These are phyloP conservation scores for Haplographium delicatum DNA, from an alignment of 495 filamentous ascomycete species.

Conservation along the genomic window DNA sequence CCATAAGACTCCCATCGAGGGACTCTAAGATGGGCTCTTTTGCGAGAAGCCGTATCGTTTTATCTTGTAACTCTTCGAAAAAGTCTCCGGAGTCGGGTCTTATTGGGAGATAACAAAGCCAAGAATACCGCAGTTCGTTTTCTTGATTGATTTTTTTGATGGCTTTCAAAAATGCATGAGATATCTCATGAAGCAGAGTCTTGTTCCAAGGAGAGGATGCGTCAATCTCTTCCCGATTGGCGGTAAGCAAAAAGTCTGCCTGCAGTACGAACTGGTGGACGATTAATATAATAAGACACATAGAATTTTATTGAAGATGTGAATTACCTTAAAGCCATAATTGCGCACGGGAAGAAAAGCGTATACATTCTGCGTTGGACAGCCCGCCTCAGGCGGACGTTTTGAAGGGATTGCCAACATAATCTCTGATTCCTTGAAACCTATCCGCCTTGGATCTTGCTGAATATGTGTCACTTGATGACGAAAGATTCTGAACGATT, in stretches of 20 bases:
- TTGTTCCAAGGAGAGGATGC: background rate
- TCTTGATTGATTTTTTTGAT: constrained; percentile 1
- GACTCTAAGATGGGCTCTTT: background rate
- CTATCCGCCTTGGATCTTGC: too few relatives aligned
- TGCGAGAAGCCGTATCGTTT: background rate
- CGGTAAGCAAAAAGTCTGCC: constrained; percentile 16
- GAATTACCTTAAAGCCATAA: constrained; percentile 17
- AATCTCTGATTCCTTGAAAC: too few relatives aligned
- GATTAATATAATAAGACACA: too few relatives aligned
- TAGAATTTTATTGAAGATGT: too few relatives aligned
- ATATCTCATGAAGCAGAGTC: background rate
- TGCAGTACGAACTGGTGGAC: constrained; percentile 20
- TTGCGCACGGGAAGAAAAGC: constrained; percentile 10
- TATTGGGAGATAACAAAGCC: constrained; percentile 1
- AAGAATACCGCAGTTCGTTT: background rate
- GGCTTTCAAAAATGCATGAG: background rate
- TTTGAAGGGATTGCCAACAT: too few relatives aligned
- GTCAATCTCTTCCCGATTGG: constrained; percentile 17
- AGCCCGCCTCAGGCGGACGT: too few relatives aligned
- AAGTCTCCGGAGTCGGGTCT: background rate
- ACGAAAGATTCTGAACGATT: too few relatives aligned
- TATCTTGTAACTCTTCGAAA: background rate
- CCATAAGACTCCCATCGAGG: background rate
- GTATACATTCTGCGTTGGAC: constrained; percentile 3
- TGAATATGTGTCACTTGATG: too few relatives aligned